phyloP scores from a whole-genome alignment of 495 filamentous ascomycete genomes.

The Penicillium argentinense region DNA sequence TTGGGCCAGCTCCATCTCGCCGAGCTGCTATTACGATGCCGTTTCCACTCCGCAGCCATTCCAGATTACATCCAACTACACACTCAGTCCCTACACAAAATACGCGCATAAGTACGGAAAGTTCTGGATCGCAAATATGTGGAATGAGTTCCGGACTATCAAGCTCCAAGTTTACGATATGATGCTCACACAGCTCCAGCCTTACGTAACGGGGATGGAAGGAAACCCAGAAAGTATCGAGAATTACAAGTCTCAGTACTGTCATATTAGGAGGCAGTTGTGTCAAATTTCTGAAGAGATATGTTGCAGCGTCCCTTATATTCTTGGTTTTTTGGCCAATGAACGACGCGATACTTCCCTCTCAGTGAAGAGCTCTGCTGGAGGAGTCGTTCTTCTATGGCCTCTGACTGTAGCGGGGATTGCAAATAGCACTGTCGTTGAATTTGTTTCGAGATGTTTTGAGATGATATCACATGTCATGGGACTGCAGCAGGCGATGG shows the following conservation, averaged over 20 bases:
- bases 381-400: conserved; percentile 2
- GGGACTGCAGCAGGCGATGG: not conserved
- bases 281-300: not conserved
- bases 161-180: not conserved
- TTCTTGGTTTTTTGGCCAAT: conserved; percentile 1
- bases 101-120: not conserved
- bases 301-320: conserved; percentile 4
- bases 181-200: not conserved
- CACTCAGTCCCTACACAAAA: not conserved
- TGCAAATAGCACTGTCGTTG: not conserved
- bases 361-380: not conserved
- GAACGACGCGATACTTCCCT: not conserved
- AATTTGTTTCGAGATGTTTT: not conserved
- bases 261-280: not conserved
- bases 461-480: not conserved
- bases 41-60: not conserved
- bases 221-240: too few species aligned
- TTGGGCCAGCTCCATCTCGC: not conserved
- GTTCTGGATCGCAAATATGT: not conserved
- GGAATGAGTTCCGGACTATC: not conserved
- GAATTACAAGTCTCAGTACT: not conserved
- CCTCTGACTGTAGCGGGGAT: conserved; percentile 1
- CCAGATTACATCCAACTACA: not conserved
- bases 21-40: not conserved
- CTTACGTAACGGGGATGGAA: not conserved